Conservation (phyloP, 192 early-diverging fungal genomes). For the Rhizoclosmatium globosum region DNA sequence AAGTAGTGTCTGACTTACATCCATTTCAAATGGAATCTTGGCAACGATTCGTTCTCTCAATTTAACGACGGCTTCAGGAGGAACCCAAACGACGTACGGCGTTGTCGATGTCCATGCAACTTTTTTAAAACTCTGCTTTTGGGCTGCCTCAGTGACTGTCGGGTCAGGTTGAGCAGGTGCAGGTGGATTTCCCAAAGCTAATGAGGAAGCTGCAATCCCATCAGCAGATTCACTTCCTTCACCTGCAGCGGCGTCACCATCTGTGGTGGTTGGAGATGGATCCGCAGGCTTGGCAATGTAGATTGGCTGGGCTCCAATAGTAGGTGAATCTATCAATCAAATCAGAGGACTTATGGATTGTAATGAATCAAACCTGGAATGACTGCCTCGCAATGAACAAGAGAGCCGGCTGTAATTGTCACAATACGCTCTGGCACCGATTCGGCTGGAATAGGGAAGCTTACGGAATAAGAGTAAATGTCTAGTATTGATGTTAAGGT, state of each 20-base stretch:
- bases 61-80: slow-evolving; percentile 53
- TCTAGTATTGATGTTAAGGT: slow-evolving; percentile 58
- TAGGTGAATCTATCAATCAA: slow-evolving; percentile 15
- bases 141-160: slow-evolving; percentile 2
- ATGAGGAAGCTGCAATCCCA: neutral
- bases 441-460: slow-evolving; percentile 56
- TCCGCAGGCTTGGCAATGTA: slow-evolving; percentile 35
- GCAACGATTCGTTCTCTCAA: slow-evolving; percentile 53
- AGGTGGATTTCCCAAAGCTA: slow-evolving; percentile 1
- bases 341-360: neutral
- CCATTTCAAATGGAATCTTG: slow-evolving; percentile 55
- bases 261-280: neutral
- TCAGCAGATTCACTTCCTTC: slow-evolving; percentile 11
- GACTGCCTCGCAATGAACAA: slow-evolving; percentile 47
- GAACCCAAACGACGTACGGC: slow-evolving; percentile 54
- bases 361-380: slow-evolving; percentile 31
- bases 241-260: neutral
- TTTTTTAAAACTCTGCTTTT: slow-evolving; percentile 52
- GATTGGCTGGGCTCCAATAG: slow-evolving; percentile 33
- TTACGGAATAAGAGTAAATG: slow-evolving; percentile 58
- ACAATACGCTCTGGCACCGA: slow-evolving; percentile 50
- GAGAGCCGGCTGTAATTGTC: slow-evolving; percentile 46
- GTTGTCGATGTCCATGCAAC: slow-evolving; percentile 43
- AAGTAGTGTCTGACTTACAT: slow-evolving; percentile 41
- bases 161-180: slow-evolving; percentile 30